Conservation (phyloP, 2,329 filamentous ascomycete genomes). For the Penicillium sp. region DNA sequence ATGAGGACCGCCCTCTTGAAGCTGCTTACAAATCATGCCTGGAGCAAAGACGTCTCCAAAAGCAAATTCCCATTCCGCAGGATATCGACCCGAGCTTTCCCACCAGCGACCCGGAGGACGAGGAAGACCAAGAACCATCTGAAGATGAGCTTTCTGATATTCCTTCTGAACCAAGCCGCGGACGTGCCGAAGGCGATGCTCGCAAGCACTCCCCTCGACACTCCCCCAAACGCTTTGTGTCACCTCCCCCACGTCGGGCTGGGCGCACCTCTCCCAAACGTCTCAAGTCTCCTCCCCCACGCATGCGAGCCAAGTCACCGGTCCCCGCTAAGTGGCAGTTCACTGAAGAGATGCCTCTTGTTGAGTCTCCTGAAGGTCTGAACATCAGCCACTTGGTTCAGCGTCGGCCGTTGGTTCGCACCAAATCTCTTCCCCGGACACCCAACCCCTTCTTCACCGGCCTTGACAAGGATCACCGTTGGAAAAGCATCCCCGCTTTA, state of each 20-base stretch:
- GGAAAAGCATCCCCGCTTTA: slow-evolving; percentile 35
- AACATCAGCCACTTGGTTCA: slow-evolving; percentile 58
- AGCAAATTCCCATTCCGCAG: slow-evolving; percentile 82
- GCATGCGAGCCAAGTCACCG: slow-evolving; percentile 51
- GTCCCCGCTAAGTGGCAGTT: slow-evolving; percentile 43
- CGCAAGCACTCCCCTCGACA: slow-evolving; percentile 56
- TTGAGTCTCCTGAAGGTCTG: slow-evolving; percentile 49
- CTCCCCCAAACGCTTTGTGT: slow-evolving; percentile 65
- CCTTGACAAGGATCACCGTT: slow-evolving; percentile 32
- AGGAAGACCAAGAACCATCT: slow-evolving; percentile 71
- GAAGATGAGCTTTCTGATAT: slow-evolving; percentile 53
- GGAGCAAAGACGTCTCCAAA: slow-evolving; percentile 76
- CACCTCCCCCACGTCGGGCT: slow-evolving; percentile 54
- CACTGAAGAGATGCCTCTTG: slow-evolving; percentile 43
- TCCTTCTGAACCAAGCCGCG: slow-evolving; percentile 56
- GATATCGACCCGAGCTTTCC: slow-evolving; percentile 98
- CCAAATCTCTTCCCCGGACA: slow-evolving; percentile 83
- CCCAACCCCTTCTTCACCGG: slow-evolving; percentile 66
- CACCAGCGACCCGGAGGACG: slow-evolving; percentile 85
- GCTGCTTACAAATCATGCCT: slow-evolving; percentile 87
- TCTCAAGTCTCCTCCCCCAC: slow-evolving; percentile 70
- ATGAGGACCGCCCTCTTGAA: slow-evolving; percentile 93
- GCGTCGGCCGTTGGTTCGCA: slow-evolving; percentile 70
- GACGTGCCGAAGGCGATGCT: slow-evolving; percentile 44
- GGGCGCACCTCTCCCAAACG: slow-evolving; percentile 63